Evolutionary conservation across 805 yeast species (phyloP).

Genomic region (Candida morakotiae): DNA sequence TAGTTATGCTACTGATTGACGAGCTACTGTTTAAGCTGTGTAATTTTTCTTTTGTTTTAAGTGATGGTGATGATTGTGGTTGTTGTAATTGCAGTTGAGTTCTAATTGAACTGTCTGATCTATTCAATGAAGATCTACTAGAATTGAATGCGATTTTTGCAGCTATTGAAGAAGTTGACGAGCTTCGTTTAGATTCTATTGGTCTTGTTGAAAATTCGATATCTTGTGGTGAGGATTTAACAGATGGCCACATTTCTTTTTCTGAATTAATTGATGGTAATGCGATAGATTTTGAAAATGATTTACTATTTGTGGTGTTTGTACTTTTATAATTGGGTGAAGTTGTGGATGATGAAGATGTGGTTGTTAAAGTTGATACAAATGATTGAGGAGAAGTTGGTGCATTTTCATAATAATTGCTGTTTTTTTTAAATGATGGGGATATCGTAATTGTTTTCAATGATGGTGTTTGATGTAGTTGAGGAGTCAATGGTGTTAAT

Average conservation of each 20-base stretch:
- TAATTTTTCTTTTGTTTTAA: not conserved
- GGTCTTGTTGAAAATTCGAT: no score
- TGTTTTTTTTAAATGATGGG: slow-evolving; percentile 23
- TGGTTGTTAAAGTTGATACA: slow-evolving; percentile 10
- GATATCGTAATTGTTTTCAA: slow-evolving; percentile 37
- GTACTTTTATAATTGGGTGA: not conserved
- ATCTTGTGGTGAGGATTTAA: no score
- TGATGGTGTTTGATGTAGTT: slow-evolving; percentile 23
- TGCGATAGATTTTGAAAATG: slow-evolving; percentile 9
- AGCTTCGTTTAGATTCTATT: slow-evolving; percentile 8
- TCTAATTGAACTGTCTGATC: slow-evolving; percentile 6
- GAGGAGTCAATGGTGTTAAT: slow-evolving; percentile 10
- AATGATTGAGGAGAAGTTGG: slow-evolving; percentile 17
- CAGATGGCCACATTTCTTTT: slow-evolving; percentile 3
- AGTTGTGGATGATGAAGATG: slow-evolving; percentile 5
- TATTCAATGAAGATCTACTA: slow-evolving; percentile 15
- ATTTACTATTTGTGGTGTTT: slow-evolving; percentile 14
- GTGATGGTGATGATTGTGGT: slow-evolving; percentile 3
- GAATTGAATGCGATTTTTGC: slow-evolving; percentile 23
- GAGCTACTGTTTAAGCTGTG: slow-evolving; percentile 1
- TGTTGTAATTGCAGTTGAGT: no score
- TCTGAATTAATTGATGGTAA: slow-evolving; percentile 8
- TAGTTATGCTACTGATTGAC: slow-evolving; percentile 5
- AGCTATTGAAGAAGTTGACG: slow-evolving; percentile 24
- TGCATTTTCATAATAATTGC: not conserved